These are phyloP conservation scores for Exophiala oligosperma DNA, from an alignment of 2,329 filamentous ascomycete genomes.

Conservation along the genomic window DNA sequence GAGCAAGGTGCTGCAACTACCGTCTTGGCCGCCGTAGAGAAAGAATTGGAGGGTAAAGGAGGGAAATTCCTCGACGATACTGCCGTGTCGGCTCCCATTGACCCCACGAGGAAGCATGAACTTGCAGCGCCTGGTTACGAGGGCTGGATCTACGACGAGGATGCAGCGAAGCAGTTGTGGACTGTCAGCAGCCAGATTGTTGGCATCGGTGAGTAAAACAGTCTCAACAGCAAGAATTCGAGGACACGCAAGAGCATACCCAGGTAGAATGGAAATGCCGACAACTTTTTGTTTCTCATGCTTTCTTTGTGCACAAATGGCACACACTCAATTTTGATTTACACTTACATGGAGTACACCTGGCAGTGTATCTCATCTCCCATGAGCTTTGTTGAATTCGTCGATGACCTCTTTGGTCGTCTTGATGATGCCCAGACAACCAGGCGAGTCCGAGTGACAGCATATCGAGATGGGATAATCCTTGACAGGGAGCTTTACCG, in stretches of 20 bases:
- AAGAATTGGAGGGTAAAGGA: conserved; percentile 31
- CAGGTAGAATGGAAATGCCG: too few relatives aligned
- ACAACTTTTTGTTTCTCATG: too few relatives aligned
- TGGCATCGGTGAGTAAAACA: conserved; percentile 13
- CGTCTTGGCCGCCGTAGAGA: conserved; percentile 33
- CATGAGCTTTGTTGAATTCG: conserved; percentile 41
- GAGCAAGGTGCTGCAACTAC: conserved; percentile 40
- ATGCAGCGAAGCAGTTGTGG: conserved; percentile 25
- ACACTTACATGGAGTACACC: too few relatives aligned
- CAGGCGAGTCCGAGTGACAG: conserved; percentile 50
- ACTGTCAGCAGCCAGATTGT: conserved; percentile 19
- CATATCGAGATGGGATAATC: conserved; percentile 47
- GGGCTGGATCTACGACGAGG: conserved; percentile 17
- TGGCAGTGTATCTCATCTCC: conserved; percentile 10
- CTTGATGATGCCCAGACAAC: conserved; percentile 46
- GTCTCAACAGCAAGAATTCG: background rate
- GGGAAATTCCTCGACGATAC: conserved; percentile 34
- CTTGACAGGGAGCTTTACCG: conserved; percentile 41
- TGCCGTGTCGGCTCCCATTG: conserved; percentile 15
- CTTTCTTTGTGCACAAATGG: too few relatives aligned
- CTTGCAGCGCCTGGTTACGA: conserved; percentile 22
- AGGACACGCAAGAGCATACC: background rate
- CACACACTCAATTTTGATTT: too few relatives aligned
- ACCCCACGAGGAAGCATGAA: background rate
- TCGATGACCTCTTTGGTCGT: conserved; percentile 43